These are phyloP conservation scores for Tricholoma hemisulphureum DNA, from an alignment of 768 basidiomycete species.

Conservation along the genomic window DNA sequence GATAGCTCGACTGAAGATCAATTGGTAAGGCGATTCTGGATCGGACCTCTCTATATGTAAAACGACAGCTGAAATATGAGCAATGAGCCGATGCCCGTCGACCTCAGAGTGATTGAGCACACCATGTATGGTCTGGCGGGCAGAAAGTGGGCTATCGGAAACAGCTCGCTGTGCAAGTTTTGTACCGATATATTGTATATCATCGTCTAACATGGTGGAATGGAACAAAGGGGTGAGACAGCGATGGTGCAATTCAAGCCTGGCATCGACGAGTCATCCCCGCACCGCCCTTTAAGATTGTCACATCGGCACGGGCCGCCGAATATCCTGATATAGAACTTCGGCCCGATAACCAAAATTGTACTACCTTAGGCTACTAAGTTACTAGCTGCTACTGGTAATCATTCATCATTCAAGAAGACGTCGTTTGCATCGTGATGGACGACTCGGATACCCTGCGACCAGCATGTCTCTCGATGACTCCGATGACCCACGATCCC, in stretches of 20 bases:
- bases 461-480: too few relatives aligned
- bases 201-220: constrained; percentile 48
- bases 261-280: constrained; percentile 7
- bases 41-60: constrained; percentile 57
- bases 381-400: too few relatives aligned
- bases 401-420: too few relatives aligned
- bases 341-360: background rate
- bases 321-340: background rate
- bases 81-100: constrained; percentile 17
- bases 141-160: constrained; percentile 23
- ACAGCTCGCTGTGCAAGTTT: constrained; percentile 26
- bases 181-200: constrained; percentile 59
- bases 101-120: constrained; percentile 23
- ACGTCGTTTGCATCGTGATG: too few relatives aligned
- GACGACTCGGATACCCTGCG: too few relatives aligned
- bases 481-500: constrained; percentile 15
- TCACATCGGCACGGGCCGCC: background rate
- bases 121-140: constrained; percentile 41
- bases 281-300: background rate
- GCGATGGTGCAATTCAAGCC: constrained; percentile 10
- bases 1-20: constrained; percentile 53
- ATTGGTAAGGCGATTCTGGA: constrained; percentile 40
- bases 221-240: background rate
- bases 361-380: background rate
- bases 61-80: constrained; percentile 46